phyloP scores from a whole-genome alignment of 2,329 filamentous ascomycete genomes.

The Teratosphaeria zuluensis region DNA sequence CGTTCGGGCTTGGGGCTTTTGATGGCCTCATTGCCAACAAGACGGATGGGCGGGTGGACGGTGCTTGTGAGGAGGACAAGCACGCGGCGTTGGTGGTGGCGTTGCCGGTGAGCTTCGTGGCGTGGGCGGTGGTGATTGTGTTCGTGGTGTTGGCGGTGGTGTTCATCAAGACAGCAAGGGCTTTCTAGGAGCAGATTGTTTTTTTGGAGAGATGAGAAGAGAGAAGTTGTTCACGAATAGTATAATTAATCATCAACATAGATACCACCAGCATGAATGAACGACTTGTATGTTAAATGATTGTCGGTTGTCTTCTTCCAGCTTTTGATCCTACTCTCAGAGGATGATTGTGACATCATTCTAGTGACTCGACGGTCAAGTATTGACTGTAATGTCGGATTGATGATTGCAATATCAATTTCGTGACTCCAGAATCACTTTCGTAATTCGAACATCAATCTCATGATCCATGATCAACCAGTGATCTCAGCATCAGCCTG shows the following conservation, averaged over 20 bases:
- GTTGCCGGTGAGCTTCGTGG: conserved; percentile 10
- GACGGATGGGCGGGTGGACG: conserved; percentile 11
- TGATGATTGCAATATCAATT: too few species aligned
- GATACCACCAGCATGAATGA: background rate
- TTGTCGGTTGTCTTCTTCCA: background rate
- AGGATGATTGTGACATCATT: too few species aligned
- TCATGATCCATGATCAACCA: background rate
- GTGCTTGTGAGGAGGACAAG: conserved; percentile 15
- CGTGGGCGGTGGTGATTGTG: background rate
- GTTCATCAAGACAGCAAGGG: background rate
- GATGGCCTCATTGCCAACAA: conserved; percentile 12
- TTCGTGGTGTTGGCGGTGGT: background rate
- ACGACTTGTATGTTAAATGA: background rate
- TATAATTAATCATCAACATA: background rate
- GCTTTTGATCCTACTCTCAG: background rate
- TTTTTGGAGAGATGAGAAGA: background rate
- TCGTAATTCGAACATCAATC: too few species aligned
- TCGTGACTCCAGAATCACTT: too few species aligned
- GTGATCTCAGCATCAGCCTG: background rate
- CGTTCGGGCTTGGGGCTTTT: conserved; percentile 14
- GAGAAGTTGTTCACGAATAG: background rate
- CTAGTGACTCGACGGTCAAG: too few species aligned
- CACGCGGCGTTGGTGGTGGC: conserved; percentile 9
- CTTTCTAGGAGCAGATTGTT: background rate
- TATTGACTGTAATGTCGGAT: too few species aligned